These are phyloP conservation scores for Pholiota molesta DNA, from an alignment of 768 basidiomycete genomes.

Conservation along the genomic window DNA sequence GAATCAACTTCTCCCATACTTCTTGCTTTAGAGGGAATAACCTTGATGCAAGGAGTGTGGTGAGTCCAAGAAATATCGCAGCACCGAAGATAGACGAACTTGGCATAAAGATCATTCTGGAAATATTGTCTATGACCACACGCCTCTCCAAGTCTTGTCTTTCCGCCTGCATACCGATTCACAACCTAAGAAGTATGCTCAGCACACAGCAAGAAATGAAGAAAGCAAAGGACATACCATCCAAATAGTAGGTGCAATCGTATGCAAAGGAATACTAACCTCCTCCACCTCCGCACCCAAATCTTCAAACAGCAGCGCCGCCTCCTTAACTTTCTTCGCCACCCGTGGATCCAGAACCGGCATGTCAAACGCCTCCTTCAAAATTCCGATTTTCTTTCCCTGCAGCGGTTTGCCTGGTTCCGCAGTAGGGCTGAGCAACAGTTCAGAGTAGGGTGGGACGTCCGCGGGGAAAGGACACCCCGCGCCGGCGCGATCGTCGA, in stretches of 20 bases:
- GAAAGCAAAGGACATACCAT: slow-evolving; percentile 19
- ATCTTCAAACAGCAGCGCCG: slow-evolving; percentile 34
- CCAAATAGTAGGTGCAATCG: slow-evolving; percentile 25
- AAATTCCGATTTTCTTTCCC: slow-evolving; percentile 41
- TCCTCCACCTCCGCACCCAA: slow-evolving; percentile 44
- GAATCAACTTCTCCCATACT: slow-evolving; percentile 25
- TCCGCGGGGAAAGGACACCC: slow-evolving; percentile 19
- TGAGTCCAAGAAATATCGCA: background rate
- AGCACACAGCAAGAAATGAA: background rate
- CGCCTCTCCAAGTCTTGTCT: slow-evolving; percentile 21
- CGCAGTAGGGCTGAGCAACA: slow-evolving; percentile 33
- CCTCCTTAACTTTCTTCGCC: slow-evolving; percentile 32
- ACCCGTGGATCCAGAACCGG: slow-evolving; percentile 37
- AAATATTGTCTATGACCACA: slow-evolving; percentile 24
- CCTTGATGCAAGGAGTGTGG: background rate
- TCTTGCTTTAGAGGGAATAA: slow-evolving; percentile 25
- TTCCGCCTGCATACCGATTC: slow-evolving; percentile 23
- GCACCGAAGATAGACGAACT: slow-evolving; percentile 8
- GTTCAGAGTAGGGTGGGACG: slow-evolving; percentile 27
- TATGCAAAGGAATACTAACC: slow-evolving; percentile 42
- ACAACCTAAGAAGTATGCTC: slow-evolving; percentile 7
- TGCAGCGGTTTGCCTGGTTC: slow-evolving; percentile 26
- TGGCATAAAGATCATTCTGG: slow-evolving; percentile 21
- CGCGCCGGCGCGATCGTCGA: slow-evolving; percentile 40
- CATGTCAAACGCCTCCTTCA: slow-evolving; percentile 40